Base-by-base conservation (phyloP, 2,329 filamentous ascomycete genomes). In the Colletotrichum gigasporum region DNA sequence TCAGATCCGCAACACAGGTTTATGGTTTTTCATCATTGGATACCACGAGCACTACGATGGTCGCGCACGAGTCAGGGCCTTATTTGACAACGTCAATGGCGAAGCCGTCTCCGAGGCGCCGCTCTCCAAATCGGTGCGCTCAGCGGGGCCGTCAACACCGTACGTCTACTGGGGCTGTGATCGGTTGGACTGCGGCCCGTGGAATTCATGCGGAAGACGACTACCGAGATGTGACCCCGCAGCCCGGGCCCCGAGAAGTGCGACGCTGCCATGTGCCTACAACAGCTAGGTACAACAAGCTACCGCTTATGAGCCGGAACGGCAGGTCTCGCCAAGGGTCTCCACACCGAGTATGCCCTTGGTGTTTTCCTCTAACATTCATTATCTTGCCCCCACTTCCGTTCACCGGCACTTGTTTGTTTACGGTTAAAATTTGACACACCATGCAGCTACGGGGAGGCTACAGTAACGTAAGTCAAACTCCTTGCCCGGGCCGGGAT, bases 381-480 rank as follows among this genome's bases (percentile, higher is more conserved):
- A 16, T n/a, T 7, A 34, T 26, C 5, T 14, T 12, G 16, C 11
- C 3, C 14, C 14, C 7, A n/a, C 11, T 12, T 11, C 2, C 2
- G 7, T 9, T 11, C 35, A 16, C 24, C 44, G 30, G 39, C 14
- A 32, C 32, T 59, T 42, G 26, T 41, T 11, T 47, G n/a, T 34
- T 57, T 57, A 12, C 2, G 35, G 59, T 24, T 50, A 62, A 8
- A 30, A 28, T 12, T 9, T 26, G 28, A 41, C 59, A 57, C 30
- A 28, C 9, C 39, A 4, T 57, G 48, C 44, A 66, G 63, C 18
- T 37, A 52, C 18, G 52, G 9, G 65, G 61, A 8, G 69, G 67
- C 2, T 69, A 50, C 53, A 63, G 65, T 26, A 70, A 69, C 57
- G 54, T 64, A 10, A 64, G 61, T 51, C n/a, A n/a, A n/a, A n/a